These are phyloP conservation scores for Pleodorina starrii DNA, from an alignment of 139 green algal species.

Conservation along the genomic window DNA sequence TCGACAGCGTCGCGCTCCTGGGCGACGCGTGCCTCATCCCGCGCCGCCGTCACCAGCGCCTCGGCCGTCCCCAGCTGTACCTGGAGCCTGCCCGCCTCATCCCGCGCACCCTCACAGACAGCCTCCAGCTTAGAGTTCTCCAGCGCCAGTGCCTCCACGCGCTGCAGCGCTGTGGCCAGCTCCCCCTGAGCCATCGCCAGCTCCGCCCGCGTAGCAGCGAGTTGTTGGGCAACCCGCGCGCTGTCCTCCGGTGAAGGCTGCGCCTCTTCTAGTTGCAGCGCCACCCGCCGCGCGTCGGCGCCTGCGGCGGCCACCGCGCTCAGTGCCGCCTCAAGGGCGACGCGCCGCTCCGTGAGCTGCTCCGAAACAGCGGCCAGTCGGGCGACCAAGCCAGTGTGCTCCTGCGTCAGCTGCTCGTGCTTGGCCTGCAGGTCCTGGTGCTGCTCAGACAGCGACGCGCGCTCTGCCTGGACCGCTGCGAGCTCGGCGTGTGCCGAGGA, in stretches of 20 bases:
- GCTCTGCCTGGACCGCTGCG: no score
- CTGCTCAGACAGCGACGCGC: neutral
- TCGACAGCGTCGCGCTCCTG: slow-evolving; percentile 2
- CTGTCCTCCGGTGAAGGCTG: neutral
- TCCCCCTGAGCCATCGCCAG: neutral
- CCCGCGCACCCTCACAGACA: neutral
- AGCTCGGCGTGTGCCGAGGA: neutral
- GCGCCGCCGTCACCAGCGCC: neutral
- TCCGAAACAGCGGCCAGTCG: neutral
- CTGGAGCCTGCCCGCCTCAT: neutral
- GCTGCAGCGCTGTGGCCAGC: neutral
- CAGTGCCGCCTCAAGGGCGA: neutral
- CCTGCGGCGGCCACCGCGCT: neutral
- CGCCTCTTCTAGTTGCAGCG: neutral
- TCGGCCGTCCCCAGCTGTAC: neutral
- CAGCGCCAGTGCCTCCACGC: neutral
- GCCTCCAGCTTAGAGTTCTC: neutral
- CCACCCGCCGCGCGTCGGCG: neutral
- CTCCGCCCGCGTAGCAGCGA: neutral
- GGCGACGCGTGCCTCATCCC: neutral
- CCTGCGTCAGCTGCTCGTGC: neutral
- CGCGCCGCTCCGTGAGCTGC: neutral
- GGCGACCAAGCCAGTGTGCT: neutral
- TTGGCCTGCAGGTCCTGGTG: neutral
- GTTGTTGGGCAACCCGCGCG: neutral